Conservation (phyloP, 1,139 yeast species). For the Candida sanyaensis region DNA sequence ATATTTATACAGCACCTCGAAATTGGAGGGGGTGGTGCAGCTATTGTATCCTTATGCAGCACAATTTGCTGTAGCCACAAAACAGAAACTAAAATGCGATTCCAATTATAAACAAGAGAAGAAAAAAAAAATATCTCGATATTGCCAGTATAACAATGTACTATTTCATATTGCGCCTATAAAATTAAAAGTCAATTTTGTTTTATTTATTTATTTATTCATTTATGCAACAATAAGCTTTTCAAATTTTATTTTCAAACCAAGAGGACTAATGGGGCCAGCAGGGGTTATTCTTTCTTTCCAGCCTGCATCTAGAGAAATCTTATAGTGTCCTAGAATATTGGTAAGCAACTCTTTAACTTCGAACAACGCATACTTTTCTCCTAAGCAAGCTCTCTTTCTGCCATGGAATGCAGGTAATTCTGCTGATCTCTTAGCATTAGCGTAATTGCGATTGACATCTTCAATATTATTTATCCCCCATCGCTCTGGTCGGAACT, state of each 20-base stretch:
- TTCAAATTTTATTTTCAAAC: constrained; percentile 18
- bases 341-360: constrained; percentile 38
- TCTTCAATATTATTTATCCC: constrained; percentile 36
- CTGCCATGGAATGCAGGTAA: constrained; percentile 65
- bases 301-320: constrained; percentile 48
- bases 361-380: constrained; percentile 55
- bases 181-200: neutral
- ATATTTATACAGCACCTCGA: too few relatives aligned
- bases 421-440: constrained; percentile 45
- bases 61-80: too few relatives aligned
- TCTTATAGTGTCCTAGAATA: constrained; percentile 34
- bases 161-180: neutral
- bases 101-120: too few relatives aligned
- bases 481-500: constrained; percentile 61
- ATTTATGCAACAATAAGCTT: constrained; percentile 8
- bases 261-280: constrained; percentile 29
- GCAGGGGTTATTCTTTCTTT: constrained; percentile 52
- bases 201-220: too few relatives aligned
- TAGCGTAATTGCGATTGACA: constrained; percentile 38
- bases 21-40: too few relatives aligned
- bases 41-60: too few relatives aligned
- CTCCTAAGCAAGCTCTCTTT: constrained; percentile 63
- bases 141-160: neutral
- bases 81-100: too few relatives aligned
- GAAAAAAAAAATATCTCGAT: neutral